phyloP scores from a whole-genome alignment of 208 protist species.

The Crithidia thermophila region DNA sequence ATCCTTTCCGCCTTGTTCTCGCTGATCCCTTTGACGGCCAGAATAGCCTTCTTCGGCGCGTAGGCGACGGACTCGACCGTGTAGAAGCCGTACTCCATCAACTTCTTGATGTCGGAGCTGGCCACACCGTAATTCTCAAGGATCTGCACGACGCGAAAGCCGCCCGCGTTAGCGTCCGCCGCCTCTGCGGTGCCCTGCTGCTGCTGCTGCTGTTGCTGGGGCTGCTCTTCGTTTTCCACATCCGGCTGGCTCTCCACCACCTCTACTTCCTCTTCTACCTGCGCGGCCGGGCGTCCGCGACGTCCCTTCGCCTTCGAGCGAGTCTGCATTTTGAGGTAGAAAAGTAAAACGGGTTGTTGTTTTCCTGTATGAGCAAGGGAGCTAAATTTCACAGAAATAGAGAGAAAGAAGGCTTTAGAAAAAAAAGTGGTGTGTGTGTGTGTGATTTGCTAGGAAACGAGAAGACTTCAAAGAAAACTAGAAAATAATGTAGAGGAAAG shows the following conservation, averaged over 20 bases:
- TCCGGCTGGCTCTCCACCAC: conserved; percentile 39
- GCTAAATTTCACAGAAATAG: too few species aligned
- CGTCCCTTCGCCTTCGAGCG: conserved; percentile 51
- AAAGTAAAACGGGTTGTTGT: too few species aligned
- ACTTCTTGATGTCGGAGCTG: conserved; percentile 97
- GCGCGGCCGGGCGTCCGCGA: conserved; percentile 39
- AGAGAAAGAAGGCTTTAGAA: too few species aligned
- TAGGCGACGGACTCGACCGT: conserved; percentile 98
- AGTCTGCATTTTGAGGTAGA: too few species aligned
- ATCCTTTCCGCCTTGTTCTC: conserved; percentile 99
- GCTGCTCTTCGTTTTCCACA: conserved; percentile 24
- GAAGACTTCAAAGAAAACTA: too few species aligned
- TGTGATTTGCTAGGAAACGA: not conserved
- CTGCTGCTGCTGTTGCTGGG: conserved; percentile 32
- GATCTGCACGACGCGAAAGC: conserved; percentile 87
- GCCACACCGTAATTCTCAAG: conserved; percentile 95
- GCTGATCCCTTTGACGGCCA: conserved; percentile 98
- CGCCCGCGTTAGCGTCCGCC: conserved; percentile 36
- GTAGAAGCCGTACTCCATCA: conserved; percentile 96
- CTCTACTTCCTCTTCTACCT: conserved; percentile 43
- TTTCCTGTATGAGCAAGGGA: conserved; percentile 9
- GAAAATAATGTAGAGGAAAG: too few species aligned
- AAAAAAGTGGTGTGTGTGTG: not conserved
- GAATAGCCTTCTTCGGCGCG: conserved; percentile 96
- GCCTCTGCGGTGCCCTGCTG: conserved; percentile 37